A percentile compares a stretch with the other conserved stretches of the same genome.
phyloP scores from a whole-genome alignment of 176 grass and related monocot genomes.

The Miscanthus lutarioriparius region DNA sequence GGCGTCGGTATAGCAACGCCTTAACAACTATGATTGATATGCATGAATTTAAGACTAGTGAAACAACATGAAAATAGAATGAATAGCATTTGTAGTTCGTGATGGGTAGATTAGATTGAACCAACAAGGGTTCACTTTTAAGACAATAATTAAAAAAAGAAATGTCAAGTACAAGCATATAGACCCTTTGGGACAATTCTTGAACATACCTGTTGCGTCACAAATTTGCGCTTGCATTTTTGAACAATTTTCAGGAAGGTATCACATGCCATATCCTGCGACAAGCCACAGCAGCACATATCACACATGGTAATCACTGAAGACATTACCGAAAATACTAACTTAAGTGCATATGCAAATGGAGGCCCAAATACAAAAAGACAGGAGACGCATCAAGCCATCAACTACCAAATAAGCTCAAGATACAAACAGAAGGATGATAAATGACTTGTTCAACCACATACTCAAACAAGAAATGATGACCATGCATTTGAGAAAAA shows the following conservation, averaged over 20 bases:
- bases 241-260: conserved; percentile 99
- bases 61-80: not conserved
- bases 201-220: conserved; percentile 81
- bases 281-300: conserved; percentile 15
- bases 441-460: not conserved
- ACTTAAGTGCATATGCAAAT: conserved; percentile 14
- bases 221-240: conserved; percentile 99
- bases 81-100: no score
- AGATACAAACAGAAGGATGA: conserved; percentile 29
- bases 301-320: conserved; percentile 28
- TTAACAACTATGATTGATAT: no score
- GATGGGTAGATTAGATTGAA: conserved; percentile 20
- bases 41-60: not conserved
- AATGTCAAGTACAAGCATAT: not conserved
- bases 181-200: not conserved
- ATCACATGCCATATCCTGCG: conserved; percentile 99
- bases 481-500: not conserved
- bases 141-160: not conserved
- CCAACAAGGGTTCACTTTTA: not conserved
- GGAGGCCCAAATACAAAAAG: not conserved
- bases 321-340: conserved; percentile 21
- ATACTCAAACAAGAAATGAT: conserved; percentile 9
- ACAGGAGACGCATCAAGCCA: not conserved
- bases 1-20: no score
- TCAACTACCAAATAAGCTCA: not conserved